Conservation (phyloP, 169 alveolate genomes). For the Cryptosporidium bovis region DNA sequence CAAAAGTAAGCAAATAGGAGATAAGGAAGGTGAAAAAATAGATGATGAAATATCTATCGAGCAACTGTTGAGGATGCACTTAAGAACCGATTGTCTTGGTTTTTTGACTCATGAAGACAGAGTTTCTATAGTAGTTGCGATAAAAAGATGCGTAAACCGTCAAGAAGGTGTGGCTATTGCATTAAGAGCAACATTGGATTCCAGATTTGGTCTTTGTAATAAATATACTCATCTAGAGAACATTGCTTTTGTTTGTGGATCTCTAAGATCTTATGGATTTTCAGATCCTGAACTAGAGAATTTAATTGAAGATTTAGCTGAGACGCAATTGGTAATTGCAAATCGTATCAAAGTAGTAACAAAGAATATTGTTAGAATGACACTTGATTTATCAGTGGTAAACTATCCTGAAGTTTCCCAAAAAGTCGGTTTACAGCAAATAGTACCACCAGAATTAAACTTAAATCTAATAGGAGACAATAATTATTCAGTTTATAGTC, state of each 20-base stretch:
- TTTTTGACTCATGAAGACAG: slow-evolving; percentile 68
- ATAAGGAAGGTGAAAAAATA: slow-evolving; percentile 41
- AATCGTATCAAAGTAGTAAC: slow-evolving; percentile 47
- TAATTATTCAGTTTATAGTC: slow-evolving; percentile 11
- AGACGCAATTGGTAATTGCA: slow-evolving; percentile 20
- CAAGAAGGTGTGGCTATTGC: slow-evolving; percentile 71
- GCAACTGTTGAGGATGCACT: slow-evolving; percentile 59
- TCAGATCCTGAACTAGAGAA: slow-evolving; percentile 46
- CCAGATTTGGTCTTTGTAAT: slow-evolving; percentile 59
- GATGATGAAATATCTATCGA: slow-evolving; percentile 70
- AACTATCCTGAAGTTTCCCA: slow-evolving; percentile 73
- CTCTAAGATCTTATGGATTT: slow-evolving; percentile 59
- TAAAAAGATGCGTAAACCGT: slow-evolving; percentile 60
- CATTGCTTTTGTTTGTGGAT: slow-evolving; percentile 17
- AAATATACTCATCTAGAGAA: slow-evolving; percentile 40
- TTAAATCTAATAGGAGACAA: slow-evolving; percentile 5
- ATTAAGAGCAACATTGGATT: slow-evolving; percentile 66
- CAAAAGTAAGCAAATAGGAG: slow-evolving; percentile 43
- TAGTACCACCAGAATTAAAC: slow-evolving; percentile 21
- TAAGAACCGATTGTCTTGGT: slow-evolving; percentile 63
- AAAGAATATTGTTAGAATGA: slow-evolving; percentile 39
- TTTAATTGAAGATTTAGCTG: slow-evolving; percentile 59
- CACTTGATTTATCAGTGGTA: slow-evolving; percentile 39
- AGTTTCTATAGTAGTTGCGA: slow-evolving; percentile 61
- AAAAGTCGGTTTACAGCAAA: slow-evolving; percentile 51